Evolutionary conservation across 345 rosid genomes (phyloP).

Genomic region (Gossypium herbaceum): DNA sequence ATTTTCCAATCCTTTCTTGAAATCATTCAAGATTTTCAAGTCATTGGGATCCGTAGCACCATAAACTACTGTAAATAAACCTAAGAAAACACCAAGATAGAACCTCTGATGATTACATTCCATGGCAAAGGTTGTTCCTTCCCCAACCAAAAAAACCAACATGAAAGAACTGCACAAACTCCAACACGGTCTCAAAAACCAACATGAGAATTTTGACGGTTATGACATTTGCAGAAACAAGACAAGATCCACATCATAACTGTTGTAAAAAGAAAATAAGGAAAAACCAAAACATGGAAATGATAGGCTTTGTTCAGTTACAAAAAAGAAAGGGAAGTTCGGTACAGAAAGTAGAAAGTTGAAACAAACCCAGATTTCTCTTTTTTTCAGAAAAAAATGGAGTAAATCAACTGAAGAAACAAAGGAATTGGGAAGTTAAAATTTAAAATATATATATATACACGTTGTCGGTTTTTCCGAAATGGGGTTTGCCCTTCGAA

Average conservation of each 20-base stretch:
- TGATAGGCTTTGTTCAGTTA: not conserved
- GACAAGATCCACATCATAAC: not conserved
- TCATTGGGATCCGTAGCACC: constrained; percentile 51
- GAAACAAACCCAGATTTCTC: not conserved
- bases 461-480: not conserved
- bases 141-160: not conserved
- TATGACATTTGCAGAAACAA: constrained; percentile 8
- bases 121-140: constrained; percentile 10
- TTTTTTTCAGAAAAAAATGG: too few species aligned
- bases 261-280: not conserved
- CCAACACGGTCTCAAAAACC: not conserved
- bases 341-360: not conserved
- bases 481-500: not conserved
- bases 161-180: too few species aligned
- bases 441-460: too few species aligned
- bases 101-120: not conserved
- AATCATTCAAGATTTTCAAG: constrained; percentile 46
- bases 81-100: constrained; percentile 25
- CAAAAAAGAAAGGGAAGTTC: not conserved
- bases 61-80: constrained; percentile 26
- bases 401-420: not conserved
- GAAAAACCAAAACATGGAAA: not conserved
- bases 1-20: constrained; percentile 56
- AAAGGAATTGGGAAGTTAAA: not conserved
- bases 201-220: not conserved